Conservation (phyloP, 306 rosid genomes). For the Vigna radiata region DNA sequence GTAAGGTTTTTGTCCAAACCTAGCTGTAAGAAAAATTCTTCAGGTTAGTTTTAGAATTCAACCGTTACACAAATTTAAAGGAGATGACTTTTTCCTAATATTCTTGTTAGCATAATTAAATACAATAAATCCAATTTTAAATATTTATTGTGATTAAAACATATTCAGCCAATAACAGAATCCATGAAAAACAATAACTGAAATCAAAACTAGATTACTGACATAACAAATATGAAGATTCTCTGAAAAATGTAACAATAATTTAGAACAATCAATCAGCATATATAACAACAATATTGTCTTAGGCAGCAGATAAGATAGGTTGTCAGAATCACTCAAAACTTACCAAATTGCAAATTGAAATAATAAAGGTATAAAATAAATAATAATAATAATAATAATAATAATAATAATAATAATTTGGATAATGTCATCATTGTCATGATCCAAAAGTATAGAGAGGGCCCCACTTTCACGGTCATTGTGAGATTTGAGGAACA, state of each 20-base stretch:
- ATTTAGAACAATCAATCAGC: not conserved
- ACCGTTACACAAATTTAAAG: too few species aligned
- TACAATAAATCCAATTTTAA: not conserved
- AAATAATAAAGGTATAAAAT: not conserved
- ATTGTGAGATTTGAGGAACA: slow-evolving; percentile 37
- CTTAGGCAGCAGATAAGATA: slow-evolving; percentile 10
- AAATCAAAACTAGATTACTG: not conserved
- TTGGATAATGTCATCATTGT: slow-evolving; percentile 51
- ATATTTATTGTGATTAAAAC: not conserved
- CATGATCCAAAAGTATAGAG: slow-evolving; percentile 33
- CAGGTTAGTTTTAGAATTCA: too few species aligned
- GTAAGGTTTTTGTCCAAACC: too few species aligned
- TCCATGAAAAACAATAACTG: not conserved
- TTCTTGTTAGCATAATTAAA: not conserved
- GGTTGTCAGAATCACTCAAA: not conserved
- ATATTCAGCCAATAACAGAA: not conserved
- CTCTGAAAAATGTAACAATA: not conserved
- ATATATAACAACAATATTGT: not conserved
- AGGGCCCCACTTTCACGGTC: slow-evolving; percentile 42
- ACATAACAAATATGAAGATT: slow-evolving; percentile 26
- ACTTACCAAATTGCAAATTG: slow-evolving; percentile 35
- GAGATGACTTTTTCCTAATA: too few species aligned
- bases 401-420: not conserved
- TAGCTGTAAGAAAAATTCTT: too few species aligned
- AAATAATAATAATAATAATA: too few species aligned